Evolutionary conservation across 169 alveolate genomes (phyloP).

Genomic region (Eimeria zaria): DNA sequence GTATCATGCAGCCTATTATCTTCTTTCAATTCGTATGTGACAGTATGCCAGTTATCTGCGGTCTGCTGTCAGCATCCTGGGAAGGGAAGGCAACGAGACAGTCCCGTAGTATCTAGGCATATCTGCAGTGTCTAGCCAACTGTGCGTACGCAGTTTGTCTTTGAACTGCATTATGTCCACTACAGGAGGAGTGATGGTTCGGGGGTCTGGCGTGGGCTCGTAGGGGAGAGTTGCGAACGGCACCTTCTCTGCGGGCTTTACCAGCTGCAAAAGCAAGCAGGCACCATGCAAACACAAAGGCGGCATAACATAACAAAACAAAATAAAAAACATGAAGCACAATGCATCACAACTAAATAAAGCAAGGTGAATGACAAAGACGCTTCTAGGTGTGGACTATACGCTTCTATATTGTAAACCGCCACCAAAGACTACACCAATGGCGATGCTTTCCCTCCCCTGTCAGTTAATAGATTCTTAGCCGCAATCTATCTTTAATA

Average conservation of each 20-base stretch:
- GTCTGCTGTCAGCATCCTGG: not conserved
- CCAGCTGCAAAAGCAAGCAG: slow-evolving; percentile 9
- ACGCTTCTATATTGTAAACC: not conserved
- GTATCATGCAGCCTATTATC: not conserved
- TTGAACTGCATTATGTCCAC: slow-evolving; percentile 74
- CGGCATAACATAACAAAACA: not conserved
- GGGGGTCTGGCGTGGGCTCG: slow-evolving; percentile 78
- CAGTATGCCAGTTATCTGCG: not conserved
- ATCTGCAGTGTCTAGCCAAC: not conserved
- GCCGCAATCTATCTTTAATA: not conserved
- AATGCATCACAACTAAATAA: not conserved
- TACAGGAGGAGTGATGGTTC: slow-evolving; percentile 76
- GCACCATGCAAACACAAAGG: not conserved
- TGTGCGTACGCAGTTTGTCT: slow-evolving; percentile 78
- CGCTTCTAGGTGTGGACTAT: not conserved
- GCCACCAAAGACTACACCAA: not conserved
- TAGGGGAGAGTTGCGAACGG: slow-evolving; percentile 44
- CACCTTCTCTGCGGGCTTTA: slow-evolving; percentile 53
- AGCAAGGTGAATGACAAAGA: not conserved
- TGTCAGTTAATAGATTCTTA: not conserved
- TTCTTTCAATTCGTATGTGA: not conserved
- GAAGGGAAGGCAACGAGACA: not conserved
- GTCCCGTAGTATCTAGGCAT: not conserved
- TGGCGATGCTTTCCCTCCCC: not conserved
- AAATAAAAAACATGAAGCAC: not conserved